Base-by-base conservation (phyloP, 306 rosid genomes). In the Cucumis hystrix region DNA sequence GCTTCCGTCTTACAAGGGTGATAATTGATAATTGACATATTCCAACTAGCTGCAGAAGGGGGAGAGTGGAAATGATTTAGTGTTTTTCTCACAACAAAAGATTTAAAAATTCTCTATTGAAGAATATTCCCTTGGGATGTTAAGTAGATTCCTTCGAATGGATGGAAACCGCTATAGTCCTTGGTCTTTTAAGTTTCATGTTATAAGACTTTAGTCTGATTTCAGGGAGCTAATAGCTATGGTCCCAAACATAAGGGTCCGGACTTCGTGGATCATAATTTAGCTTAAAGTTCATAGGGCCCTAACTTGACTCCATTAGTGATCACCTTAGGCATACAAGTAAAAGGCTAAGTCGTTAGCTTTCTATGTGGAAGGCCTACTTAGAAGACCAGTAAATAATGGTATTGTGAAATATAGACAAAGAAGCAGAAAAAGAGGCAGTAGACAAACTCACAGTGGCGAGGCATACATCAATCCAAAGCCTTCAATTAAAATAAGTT, bases 401-500 rank as follows among this genome's bases (percentile, higher is more conserved):
- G 25, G 74, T 16, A 43, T 5, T 5, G 52, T 14, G 30, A 6
- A 39, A 41, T 58, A 12, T 49, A 77, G 15, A 74, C 77, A 83
- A 66, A 63, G 79, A 55, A 73, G 35, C 18, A 76, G 17, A 77
- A 63, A 66, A 45, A 23, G 18, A 66, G 28, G 56, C 77, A 64
- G 63, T 16, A 64, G 82, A 59, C 60, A 66, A 56, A 82, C 90
- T 81, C 81, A 91, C 98, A 64, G 93, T 84, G 75, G 87, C 85
- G 98, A 92, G 73, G 97, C 98, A 85, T 94, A 94, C 76, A 97
- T 94, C 76, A 96, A 96, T 80, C 96, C 98, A 54, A 97, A 86
- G 58, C 90, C 91, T 45, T 94, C 96, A 78, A 92, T 79, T 23
- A 85, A 78, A 83, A 90, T 84, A 82, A 90, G 86, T 45, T 95